Conservation (phyloP, 192 early-diverging fungal species). For the Coemansia sp. region DNA sequence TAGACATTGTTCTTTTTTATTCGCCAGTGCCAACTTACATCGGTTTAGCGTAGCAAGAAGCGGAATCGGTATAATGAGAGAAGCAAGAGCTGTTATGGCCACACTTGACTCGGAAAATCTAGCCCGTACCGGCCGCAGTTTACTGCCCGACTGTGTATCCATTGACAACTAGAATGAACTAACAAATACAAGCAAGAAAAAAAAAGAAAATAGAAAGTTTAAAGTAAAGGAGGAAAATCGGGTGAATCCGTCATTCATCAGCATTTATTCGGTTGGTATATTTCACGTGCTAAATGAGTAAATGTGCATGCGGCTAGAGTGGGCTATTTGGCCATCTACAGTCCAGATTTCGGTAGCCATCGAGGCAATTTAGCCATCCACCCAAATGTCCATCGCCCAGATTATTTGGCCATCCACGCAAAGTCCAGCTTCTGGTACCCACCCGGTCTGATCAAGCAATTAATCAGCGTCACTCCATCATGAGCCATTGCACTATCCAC, state of each 20-base stretch:
- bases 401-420: slow-evolving; percentile 55
- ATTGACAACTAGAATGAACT: neutral
- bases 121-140: slow-evolving; percentile 6
- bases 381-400: neutral
- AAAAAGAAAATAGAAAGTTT: slow-evolving; percentile 5
- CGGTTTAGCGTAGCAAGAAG: slow-evolving; percentile 36
- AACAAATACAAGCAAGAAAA: slow-evolving; percentile 1
- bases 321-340: too few species aligned
- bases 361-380: too few species aligned
- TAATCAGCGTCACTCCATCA: slow-evolving; percentile 62
- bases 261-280: neutral
- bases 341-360: too few species aligned
- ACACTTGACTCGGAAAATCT: slow-evolving; percentile 27
- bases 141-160: slow-evolving; percentile 1
- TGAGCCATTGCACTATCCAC: slow-evolving; percentile 47
- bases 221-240: neutral
- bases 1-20: too few species aligned
- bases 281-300: slow-evolving; percentile 1
- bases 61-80: slow-evolving; percentile 38
- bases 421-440: slow-evolving; percentile 61
- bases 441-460: slow-evolving; percentile 65
- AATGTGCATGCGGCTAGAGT: too few species aligned
- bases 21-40: slow-evolving; percentile 18
- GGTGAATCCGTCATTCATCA: too few species aligned
- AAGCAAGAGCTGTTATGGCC: slow-evolving; percentile 21